Conservation (phyloP, 495 filamentous ascomycete species). For the Penicillium argentinense region DNA sequence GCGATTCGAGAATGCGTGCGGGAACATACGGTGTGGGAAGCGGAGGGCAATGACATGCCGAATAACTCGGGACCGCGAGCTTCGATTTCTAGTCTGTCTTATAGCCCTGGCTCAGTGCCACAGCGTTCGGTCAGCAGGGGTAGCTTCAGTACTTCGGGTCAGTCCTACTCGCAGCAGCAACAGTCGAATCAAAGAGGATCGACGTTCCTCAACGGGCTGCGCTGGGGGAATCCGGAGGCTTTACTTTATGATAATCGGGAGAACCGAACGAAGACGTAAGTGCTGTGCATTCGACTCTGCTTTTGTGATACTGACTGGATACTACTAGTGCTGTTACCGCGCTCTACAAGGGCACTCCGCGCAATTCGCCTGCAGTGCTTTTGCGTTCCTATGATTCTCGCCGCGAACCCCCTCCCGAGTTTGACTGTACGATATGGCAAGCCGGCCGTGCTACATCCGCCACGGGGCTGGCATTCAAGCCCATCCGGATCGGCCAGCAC, state of each 20-base stretch:
- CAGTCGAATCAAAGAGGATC: constrained; percentile 34
- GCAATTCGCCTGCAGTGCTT: constrained; percentile 64
- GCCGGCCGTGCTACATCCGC: constrained; percentile 93
- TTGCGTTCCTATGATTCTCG: constrained; percentile 93
- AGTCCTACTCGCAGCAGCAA: constrained; percentile 28
- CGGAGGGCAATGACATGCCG: constrained; percentile 71
- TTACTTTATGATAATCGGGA: constrained; percentile 79
- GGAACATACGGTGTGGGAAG: constrained; percentile 78
- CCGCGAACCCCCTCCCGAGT: constrained; percentile 83
- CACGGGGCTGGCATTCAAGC: constrained; percentile 91
- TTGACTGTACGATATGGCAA: constrained; percentile 92
- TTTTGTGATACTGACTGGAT: too few relatives aligned
- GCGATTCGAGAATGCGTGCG: constrained; percentile 87
- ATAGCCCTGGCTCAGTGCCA: constrained; percentile 36
- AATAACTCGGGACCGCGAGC: constrained; percentile 27
- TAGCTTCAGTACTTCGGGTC: constrained; percentile 39
- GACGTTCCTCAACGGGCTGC: constrained; percentile 42
- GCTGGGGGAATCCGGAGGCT: constrained; percentile 60
- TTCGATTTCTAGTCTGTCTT: constrained; percentile 39
- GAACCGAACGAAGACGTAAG: constrained; percentile 90
- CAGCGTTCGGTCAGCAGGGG: constrained; percentile 48
- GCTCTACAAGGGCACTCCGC: constrained; percentile 77
- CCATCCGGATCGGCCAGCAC: constrained; percentile 89
- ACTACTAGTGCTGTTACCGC: constrained; percentile 77
- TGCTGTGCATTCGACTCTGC: constrained; percentile 9